Conservation (phyloP, 2,329 filamentous ascomycete species). For the Colletotrichum karsti region DNA sequence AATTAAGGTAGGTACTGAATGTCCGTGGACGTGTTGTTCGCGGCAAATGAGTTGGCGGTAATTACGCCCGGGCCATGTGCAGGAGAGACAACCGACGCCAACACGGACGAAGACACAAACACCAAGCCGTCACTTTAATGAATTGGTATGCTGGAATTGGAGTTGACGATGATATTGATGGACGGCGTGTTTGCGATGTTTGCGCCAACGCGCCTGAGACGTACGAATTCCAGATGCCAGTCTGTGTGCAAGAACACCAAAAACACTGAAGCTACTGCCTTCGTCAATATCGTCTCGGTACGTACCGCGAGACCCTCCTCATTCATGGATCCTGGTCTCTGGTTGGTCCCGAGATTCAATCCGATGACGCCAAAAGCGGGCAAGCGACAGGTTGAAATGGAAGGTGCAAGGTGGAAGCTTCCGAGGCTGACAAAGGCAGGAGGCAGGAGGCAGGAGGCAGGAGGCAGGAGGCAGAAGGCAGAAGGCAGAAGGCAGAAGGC, state of each 20-base stretch:
- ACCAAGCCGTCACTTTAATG: no score
- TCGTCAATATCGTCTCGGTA: not conserved
- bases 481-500: not conserved
- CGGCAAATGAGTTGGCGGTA: not conserved
- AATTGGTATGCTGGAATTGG: not conserved
- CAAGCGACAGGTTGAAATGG: slow-evolving; percentile 5
- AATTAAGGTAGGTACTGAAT: no score
- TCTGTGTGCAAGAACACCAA: not conserved
- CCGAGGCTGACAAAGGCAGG: not conserved
- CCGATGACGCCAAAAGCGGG: not conserved
- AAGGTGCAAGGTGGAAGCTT: not conserved
- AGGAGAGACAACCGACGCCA: not conserved
- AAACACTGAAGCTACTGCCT: not conserved
- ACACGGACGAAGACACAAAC: not conserved
- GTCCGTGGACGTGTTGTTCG: not conserved
- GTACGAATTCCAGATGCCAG: slow-evolving; percentile 3
- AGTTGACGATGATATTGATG: not conserved
- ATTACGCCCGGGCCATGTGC: not conserved
- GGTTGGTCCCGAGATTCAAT: not conserved
- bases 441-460: no score
- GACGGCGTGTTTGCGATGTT: slow-evolving; percentile 11
- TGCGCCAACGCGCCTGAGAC: slow-evolving; percentile 25
- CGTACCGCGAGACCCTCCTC: not conserved
- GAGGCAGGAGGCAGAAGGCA: no score
- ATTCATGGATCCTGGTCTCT: not conserved